Base-by-base conservation (phyloP, 768 basidiomycete genomes). In the Tulasnella sp. region DNA sequence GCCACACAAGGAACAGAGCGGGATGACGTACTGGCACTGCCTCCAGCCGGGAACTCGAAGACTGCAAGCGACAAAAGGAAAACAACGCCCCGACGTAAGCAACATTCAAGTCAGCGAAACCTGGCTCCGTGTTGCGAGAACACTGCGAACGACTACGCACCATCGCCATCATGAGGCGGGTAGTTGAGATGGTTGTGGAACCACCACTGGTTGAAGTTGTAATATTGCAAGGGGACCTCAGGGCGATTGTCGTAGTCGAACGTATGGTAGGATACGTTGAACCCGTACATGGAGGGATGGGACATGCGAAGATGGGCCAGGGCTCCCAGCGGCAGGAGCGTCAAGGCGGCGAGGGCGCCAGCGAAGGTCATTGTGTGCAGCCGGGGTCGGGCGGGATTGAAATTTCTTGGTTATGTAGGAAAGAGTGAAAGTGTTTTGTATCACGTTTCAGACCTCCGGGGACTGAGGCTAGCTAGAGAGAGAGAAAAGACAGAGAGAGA, bases 271-370 rank as follows among this genome's bases (percentile, higher is more conserved):
- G 90, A 91, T n/a, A 90, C 90, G 76, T 91, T 91, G 85, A 90
- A 92, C 0, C 91, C 91, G 78, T 81, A 91, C 89, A 91, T 91
- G 82, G 88, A 86, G 3, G 89, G 86, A 78, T 88, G 86, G 83
- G 84, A 90, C 20, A 89, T 80, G n/a, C 88, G 89, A 88, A 77
- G 10, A 73, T 77, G 76, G 18, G 67, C 76, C n/a, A 48, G 70
- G n/a, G 42, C 67, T 7, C 74, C 51, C 70, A 61, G 29, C 11
- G 57, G 57, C n/a, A 61, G 57, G 57, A 61, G 57, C 23, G 57
- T 26, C 57, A 61, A 29, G 29, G 57, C 57, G n/a, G 57, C 57
- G n/a, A 61, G 57, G 29, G 57, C 57, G 57, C 57, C 57, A 61
- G 57, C 57, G 57, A 61, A 29, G 57, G 7, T 13, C 57, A 29